These are phyloP conservation scores for Xerophyta viscosa DNA, from an alignment of 106 monocot genomes.

Conservation along the genomic window DNA sequence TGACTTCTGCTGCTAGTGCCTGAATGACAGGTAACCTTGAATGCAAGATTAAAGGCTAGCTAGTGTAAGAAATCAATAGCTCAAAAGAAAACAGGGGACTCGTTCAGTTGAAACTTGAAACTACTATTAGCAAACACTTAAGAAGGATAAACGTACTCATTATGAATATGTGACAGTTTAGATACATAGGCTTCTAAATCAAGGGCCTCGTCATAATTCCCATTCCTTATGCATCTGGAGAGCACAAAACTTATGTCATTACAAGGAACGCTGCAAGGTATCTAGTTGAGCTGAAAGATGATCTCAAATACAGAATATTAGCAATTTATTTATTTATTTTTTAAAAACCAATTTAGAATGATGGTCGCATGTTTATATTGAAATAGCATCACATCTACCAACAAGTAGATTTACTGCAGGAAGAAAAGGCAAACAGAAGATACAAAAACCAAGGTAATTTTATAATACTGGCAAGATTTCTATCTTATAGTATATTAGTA, in stretches of 20 bases:
- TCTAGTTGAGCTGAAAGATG: too few species aligned
- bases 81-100: background rate
- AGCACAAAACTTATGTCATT: background rate
- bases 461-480: too few species aligned
- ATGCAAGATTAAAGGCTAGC: slow-evolving; percentile 36
- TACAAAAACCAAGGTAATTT: too few species aligned
- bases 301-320: too few species aligned
- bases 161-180: slow-evolving; percentile 83
- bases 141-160: slow-evolving; percentile 55
- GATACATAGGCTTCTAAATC: slow-evolving; percentile 91
- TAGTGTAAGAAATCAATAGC: slow-evolving; percentile 20
- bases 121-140: background rate
- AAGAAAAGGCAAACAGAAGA: too few species aligned
- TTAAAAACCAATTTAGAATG: too few species aligned
- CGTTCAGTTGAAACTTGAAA: background rate
- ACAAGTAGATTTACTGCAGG: too few species aligned
- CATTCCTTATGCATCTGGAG: slow-evolving; percentile 83
- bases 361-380: too few species aligned
- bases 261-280: background rate
- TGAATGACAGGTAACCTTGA: slow-evolving; percentile 96
- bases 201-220: slow-evolving; percentile 97
- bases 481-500: too few species aligned
- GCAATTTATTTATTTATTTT: too few species aligned
- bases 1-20: slow-evolving; percentile 79
- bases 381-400: too few species aligned